A percentile compares a stretch with the other conserved stretches of the same genome.
Evolutionary conservation across 495 filamentous ascomycete genomes (phyloP).

Genomic region (Wilcoxina mikolae): DNA sequence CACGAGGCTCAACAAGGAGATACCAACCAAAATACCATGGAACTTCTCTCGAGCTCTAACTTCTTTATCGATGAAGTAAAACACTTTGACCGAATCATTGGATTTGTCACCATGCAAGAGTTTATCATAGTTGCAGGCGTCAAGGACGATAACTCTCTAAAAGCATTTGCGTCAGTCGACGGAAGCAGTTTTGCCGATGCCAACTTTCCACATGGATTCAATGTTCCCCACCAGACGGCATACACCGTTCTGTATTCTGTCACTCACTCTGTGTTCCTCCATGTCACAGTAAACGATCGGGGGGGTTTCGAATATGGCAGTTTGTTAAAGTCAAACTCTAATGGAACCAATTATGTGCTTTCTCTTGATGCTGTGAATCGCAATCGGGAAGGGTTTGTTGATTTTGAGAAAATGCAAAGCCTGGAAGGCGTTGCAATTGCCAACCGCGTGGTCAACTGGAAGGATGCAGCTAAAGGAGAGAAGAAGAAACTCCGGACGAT

Average conservation of each 20-base stretch:
- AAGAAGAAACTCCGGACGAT: conserved; percentile 70
- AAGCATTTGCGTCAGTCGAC: conserved; percentile 69
- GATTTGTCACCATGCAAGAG: conserved; percentile 84
- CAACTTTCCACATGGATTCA: conserved; percentile 66
- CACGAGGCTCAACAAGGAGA: conserved; percentile 49
- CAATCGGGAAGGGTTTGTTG: conserved; percentile 59
- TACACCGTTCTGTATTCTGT: conserved; percentile 92
- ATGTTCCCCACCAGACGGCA: conserved; percentile 56
- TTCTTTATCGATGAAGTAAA: conserved; percentile 50
- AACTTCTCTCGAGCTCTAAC: conserved; percentile 56
- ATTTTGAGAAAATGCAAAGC: conserved; percentile 90
- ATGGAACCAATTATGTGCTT: conserved; percentile 84
- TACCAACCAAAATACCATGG: conserved; percentile 9
- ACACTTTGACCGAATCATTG: conserved; percentile 53
- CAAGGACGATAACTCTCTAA: conserved; percentile 50
- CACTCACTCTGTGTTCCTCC: conserved; percentile 81
- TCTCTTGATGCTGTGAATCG: conserved; percentile 65
- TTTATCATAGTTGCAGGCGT: conserved; percentile 81
- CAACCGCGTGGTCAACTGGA: conserved; percentile 66
- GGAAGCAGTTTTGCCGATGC: conserved; percentile 67
- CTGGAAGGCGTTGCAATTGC: conserved; percentile 79
- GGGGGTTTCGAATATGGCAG: conserved; percentile 56
- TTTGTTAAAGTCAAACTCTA: conserved; percentile 94
- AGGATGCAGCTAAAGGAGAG: conserved; percentile 42
- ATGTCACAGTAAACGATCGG: conserved; percentile 57